Evolutionary conservation across 176 grass and related monocot species (phyloP).

Genomic region (Carex littledalei): DNA sequence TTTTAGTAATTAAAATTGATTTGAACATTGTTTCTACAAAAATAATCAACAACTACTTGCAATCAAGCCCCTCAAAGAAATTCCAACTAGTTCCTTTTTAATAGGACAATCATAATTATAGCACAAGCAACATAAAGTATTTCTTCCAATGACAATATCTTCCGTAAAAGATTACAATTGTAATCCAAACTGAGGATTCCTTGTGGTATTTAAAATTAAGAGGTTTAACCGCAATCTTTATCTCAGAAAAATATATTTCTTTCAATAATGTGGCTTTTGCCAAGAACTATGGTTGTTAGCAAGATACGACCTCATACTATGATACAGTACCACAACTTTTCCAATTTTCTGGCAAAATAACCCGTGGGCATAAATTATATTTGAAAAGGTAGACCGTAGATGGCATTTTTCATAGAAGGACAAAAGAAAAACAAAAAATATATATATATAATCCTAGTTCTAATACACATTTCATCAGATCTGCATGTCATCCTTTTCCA

Average conservation of each 20-base stretch:
- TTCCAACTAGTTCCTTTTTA: no score
- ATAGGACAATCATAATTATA: no score
- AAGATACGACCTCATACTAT: neutral
- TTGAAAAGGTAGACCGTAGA: neutral
- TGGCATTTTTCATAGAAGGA: neutral
- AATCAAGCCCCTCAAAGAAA: no score
- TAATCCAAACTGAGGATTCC: no score
- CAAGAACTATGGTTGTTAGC: neutral
- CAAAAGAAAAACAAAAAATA: neutral
- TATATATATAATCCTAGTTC: neutral
- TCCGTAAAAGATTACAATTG: no score
- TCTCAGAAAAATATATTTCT: neutral
- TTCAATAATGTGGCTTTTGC: neutral
- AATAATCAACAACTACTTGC: no score
- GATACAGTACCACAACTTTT: neutral
- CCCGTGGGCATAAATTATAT: neutral
- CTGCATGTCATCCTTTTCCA: conserved; percentile 7
- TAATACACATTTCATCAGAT: neutral
- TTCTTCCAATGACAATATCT: no score
- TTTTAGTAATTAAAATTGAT: no score
- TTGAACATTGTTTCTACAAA: no score
- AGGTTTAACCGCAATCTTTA: no score
- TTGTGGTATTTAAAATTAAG: no score
- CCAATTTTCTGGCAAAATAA: neutral
- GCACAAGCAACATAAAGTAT: no score